These are phyloP conservation scores for Ogataea parapolymorpha DNA, from an alignment of 805 yeast species.

Conservation along the genomic window DNA sequence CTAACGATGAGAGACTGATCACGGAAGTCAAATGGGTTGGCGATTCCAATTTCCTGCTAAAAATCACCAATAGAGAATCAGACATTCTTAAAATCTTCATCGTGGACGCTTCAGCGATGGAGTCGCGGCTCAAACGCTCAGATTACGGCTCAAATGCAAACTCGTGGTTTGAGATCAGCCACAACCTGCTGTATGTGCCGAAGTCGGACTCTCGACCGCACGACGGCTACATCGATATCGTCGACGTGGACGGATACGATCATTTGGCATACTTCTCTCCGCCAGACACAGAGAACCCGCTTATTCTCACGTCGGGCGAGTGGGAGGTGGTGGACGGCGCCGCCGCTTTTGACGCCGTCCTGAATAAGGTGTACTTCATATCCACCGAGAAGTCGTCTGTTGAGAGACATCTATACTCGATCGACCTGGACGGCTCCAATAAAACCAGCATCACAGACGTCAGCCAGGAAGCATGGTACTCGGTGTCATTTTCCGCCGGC, in stretches of 20 bases:
- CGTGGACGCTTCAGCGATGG: slow-evolving; percentile 41
- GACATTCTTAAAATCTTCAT: slow-evolving; percentile 58
- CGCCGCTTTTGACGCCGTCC: slow-evolving; percentile 53
- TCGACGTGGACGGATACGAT: slow-evolving; percentile 55
- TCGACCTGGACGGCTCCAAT: slow-evolving; percentile 49
- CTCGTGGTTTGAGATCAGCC: slow-evolving; percentile 78
- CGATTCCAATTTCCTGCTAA: slow-evolving; percentile 45
- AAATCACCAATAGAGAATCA: slow-evolving; percentile 62
- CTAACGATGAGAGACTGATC: slow-evolving; percentile 46
- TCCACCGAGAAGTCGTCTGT: slow-evolving; percentile 76
- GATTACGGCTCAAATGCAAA: slow-evolving; percentile 44
- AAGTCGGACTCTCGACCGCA: slow-evolving; percentile 42
- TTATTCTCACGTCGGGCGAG: slow-evolving; percentile 64
- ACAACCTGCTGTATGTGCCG: slow-evolving; percentile 58
- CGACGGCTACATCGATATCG: slow-evolving; percentile 81
- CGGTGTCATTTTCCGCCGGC: slow-evolving; percentile 76
- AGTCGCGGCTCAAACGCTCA: slow-evolving; percentile 43
- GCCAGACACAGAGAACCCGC: slow-evolving; percentile 51
- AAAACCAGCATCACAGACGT: slow-evolving; percentile 48
- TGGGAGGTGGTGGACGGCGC: slow-evolving; percentile 91
- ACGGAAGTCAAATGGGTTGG: slow-evolving; percentile 77
- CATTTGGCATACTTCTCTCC: slow-evolving; percentile 88
- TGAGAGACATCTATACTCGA: slow-evolving; percentile 80
- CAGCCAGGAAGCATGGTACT: slow-evolving; percentile 58
- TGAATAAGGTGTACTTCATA: slow-evolving; percentile 56